These are phyloP conservation scores for Lithospermum erythrorhizon DNA, from an alignment of 257 asterid species.

Conservation along the genomic window DNA sequence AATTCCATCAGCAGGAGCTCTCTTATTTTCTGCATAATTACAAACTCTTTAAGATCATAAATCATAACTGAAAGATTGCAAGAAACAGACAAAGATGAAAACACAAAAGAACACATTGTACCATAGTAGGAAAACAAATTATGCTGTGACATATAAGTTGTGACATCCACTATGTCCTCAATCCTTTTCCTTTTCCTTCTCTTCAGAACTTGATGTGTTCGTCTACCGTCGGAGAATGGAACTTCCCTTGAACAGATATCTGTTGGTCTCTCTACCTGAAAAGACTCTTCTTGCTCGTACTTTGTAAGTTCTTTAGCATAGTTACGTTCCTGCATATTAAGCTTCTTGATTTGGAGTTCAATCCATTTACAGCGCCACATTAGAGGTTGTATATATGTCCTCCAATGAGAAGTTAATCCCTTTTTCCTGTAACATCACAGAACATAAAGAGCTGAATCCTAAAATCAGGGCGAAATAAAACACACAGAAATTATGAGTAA, in stretches of 20 bases:
- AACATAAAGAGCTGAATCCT: neutral
- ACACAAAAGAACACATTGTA: constrained; percentile 6
- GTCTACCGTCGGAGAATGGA: constrained; percentile 24
- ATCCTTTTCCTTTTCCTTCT: constrained; percentile 57
- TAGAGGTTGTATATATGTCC: constrained; percentile 42
- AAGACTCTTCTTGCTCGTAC: constrained; percentile 21
- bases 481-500: neutral
- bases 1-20: constrained; percentile 23
- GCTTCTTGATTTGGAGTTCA: constrained; percentile 57
- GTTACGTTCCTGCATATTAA: constrained; percentile 31
- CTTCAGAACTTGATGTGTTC: constrained; percentile 21
- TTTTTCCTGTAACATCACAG: constrained; percentile 39
- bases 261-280: constrained; percentile 17
- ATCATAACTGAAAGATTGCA: constrained; percentile 2
- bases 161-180: constrained; percentile 35
- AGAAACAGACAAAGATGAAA: neutral
- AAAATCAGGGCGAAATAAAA: constrained; percentile 2
- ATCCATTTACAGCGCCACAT: constrained; percentile 85
- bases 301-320: constrained; percentile 47
- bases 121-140: constrained; percentile 65
- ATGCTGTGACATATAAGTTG: constrained; percentile 58
- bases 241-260: constrained; percentile 29
- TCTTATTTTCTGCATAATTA: constrained; percentile 45
- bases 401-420: constrained; percentile 64
- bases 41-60: constrained; percentile 3